Base-by-base conservation (phyloP, 305 asterid genomes). In the Fraxinus baroniana region DNA sequence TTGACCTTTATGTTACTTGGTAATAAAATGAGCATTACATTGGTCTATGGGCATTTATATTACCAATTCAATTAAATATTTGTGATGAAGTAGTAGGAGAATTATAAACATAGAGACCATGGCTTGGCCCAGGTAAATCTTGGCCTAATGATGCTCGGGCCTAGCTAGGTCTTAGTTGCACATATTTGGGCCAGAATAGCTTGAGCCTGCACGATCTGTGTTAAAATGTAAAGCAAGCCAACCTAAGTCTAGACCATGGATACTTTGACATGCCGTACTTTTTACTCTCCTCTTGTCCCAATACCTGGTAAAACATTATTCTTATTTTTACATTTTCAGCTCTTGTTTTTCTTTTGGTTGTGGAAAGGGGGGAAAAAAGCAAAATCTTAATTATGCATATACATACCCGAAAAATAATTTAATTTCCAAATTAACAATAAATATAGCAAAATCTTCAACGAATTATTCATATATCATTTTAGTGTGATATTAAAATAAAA, bases 171-270 rank as follows among this genome's bases (percentile, higher is more conserved):
- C 73, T 66, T 22, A 26, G 33, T 66, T 28, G 10, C 73, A 66
- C 73, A 66, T 22, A 66, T 66, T 66, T 66, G 73, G 73, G 36
- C 18, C n/a, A 66, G 15, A 15, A 28, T 8, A 3, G 36, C 33
- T 66, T 66, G 35, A 24, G 73, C 73, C 26, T 66, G 35, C 36
- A 75, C 15, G 46, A 68, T 75, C 78, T 83, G 66, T 57, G 57
- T 2, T 80, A 68, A 74, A 62, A 62, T 44, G 35, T 79, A 57
- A 55, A 60, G 62, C 44, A 76, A 35, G 62, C 41, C 18, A 75
- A 20, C 70, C 10, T 26, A 66, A 9, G 35, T 22, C 73, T 66
- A 66, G 36, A 26, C 73, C 73, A 8, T 66, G 73, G 36, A 70
- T 15, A 62, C 3, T 24, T 62, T 22, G 72, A 62, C 32, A 62